phyloP scores from a whole-genome alignment of 192 early-diverging fungal species.

The Gigaspora rosea region DNA sequence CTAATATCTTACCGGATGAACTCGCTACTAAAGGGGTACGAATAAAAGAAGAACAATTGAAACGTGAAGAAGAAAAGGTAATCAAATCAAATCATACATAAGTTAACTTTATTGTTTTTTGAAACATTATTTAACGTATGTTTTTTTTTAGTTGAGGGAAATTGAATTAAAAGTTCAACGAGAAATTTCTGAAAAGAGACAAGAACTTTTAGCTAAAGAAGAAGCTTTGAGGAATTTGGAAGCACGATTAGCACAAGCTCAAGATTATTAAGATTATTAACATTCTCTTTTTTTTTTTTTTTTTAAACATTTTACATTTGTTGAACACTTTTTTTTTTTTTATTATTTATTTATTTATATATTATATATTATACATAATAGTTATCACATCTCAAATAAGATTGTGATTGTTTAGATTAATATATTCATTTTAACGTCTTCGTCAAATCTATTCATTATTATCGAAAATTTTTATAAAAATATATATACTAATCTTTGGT shows the following conservation, averaged over 20 bases:
- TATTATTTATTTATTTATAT: too few species aligned
- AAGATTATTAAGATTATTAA: constrained; percentile 28
- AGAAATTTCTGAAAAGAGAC: constrained; percentile 58
- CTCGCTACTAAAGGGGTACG: constrained; percentile 35
- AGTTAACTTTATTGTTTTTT: too few species aligned
- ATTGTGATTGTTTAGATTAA: too few species aligned
- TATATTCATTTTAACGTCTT: too few species aligned
- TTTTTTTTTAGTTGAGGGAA: constrained; percentile 43
- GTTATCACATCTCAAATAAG: too few species aligned
- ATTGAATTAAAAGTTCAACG: constrained; percentile 56
- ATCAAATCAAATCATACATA: too few species aligned
- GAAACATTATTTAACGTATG: neutral
- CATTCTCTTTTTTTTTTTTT: constrained; percentile 2
- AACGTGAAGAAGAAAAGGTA: constrained; percentile 57
- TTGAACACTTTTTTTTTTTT: too few species aligned
- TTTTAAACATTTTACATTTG: neutral
- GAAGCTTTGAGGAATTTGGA: constrained; percentile 55
- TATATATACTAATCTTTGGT: too few species aligned
- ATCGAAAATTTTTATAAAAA: too few species aligned
- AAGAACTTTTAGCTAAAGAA: constrained; percentile 58
- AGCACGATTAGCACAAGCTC: constrained; percentile 46
- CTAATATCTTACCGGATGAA: constrained; percentile 25
- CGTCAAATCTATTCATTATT: too few species aligned
- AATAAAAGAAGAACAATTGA: constrained; percentile 56
- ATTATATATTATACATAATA: too few species aligned